Conservation (phyloP, 306 rosid species). For the Ammopiptanthus mongolicus region DNA sequence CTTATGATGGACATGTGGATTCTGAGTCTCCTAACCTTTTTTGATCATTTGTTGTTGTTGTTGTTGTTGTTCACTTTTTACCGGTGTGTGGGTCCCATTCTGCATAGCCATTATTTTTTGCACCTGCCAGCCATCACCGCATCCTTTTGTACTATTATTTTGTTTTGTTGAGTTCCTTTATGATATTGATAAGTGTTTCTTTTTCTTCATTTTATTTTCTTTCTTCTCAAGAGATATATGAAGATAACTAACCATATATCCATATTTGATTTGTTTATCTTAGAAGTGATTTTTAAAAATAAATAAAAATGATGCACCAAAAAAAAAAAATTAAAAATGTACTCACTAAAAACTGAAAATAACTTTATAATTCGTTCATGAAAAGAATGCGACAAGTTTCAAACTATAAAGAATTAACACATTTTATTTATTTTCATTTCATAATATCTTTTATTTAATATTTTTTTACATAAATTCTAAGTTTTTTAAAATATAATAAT, state of each 20-base stretch:
- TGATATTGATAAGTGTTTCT: background rate
- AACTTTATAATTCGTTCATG: too few relatives aligned
- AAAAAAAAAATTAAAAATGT: too few relatives aligned
- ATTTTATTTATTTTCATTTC: too few relatives aligned
- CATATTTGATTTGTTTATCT: background rate
- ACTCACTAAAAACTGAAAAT: too few relatives aligned
- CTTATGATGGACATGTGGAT: constrained; percentile 30
- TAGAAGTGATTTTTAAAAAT: too few relatives aligned
- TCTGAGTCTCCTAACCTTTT: background rate
- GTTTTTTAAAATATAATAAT: too few relatives aligned
- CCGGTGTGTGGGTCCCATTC: constrained; percentile 19
- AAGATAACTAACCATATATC: too few relatives aligned
- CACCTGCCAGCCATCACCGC: background rate
- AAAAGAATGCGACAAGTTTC: background rate
- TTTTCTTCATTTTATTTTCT: background rate
- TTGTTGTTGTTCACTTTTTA: constrained; percentile 10
- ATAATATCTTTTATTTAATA: too few relatives aligned
- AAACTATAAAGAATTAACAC: background rate
- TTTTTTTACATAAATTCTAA: too few relatives aligned
- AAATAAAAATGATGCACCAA: too few relatives aligned
- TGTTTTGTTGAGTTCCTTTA: background rate
- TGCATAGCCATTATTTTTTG: background rate
- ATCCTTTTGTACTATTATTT: background rate
- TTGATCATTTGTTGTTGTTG: background rate
- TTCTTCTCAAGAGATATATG: background rate